Percentiles rank a stretch among this genome's conserved stretches.
Evolutionary conservation across 768 basidiomycete genomes (phyloP).

Genomic region (Kwoniella botswanensis): DNA sequence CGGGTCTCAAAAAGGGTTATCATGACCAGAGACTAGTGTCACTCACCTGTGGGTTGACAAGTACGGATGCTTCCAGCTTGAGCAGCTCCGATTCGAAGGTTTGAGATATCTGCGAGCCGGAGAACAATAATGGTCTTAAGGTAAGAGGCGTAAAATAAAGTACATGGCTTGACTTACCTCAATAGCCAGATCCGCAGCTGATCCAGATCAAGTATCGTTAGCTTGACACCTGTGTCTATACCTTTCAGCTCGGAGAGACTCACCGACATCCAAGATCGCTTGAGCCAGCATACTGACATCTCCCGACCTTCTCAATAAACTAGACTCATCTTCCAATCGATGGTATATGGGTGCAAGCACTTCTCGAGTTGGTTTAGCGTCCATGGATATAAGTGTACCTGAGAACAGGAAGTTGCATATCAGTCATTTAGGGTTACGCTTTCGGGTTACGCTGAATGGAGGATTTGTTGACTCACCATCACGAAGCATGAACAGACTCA

Average conservation of each 20-base stretch:
- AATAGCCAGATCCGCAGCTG: slow-evolving; percentile 54
- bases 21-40: background rate
- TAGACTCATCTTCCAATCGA: slow-evolving; percentile 50
- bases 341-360: slow-evolving; percentile 54
- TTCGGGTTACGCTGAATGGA: background rate
- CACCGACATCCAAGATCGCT: slow-evolving; percentile 54
- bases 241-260: slow-evolving; percentile 12
- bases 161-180: slow-evolving; percentile 29
- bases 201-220: background rate
- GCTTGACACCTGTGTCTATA: too few species aligned
- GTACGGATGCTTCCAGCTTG: slow-evolving; percentile 56
- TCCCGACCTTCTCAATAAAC: slow-evolving; percentile 50
- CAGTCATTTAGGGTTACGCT: too few species aligned
- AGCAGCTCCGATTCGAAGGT: slow-evolving; percentile 57
- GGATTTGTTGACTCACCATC: slow-evolving; percentile 47
- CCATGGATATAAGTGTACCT: slow-evolving; percentile 56
- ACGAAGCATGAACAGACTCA: slow-evolving; percentile 55
- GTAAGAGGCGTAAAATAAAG: background rate
- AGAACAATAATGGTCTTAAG: background rate
- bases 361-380: slow-evolving; percentile 37
- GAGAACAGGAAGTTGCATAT: background rate
- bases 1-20: too few species aligned
- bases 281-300: slow-evolving; percentile 58
- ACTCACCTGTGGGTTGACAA: slow-evolving; percentile 51
- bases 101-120: slow-evolving; percentile 44